These are phyloP conservation scores for Microbotryum silenes-acaulis DNA, from an alignment of 1,284 basidiomycete genomes.

Conservation along the genomic window DNA sequence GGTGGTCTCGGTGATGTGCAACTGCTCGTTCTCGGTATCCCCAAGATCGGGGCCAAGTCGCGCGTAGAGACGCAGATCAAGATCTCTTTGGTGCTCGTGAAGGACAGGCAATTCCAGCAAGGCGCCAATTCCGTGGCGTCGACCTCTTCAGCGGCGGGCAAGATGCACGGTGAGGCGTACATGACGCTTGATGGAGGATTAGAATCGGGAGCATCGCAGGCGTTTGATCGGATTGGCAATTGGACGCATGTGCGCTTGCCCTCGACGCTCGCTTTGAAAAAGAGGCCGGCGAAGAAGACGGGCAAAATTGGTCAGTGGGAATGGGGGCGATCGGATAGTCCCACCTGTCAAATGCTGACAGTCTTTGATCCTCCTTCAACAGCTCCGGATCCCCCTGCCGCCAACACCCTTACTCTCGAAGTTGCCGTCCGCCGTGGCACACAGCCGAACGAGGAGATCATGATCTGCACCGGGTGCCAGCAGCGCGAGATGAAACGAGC, in stretches of 20 bases:
- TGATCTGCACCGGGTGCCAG: constrained; percentile 33
- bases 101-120: not conserved
- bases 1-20: constrained; percentile 25
- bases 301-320: constrained; percentile 31
- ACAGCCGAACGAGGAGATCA: constrained; percentile 21
- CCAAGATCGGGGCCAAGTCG: constrained; percentile 77
- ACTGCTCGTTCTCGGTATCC: constrained; percentile 67
- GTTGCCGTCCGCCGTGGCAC: constrained; percentile 34
- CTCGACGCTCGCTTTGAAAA: constrained; percentile 70
- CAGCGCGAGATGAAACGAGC: constrained; percentile 52
- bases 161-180: not conserved
- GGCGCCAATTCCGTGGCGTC: not conserved
- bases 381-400: constrained; percentile 11
- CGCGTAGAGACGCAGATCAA: constrained; percentile 88
- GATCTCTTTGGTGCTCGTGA: constrained; percentile 63
- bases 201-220: constrained; percentile 10
- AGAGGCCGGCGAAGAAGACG: constrained; percentile 58
- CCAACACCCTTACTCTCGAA: constrained; percentile 26
- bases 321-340: not conserved
- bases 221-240: constrained; percentile 51
- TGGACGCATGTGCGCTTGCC: constrained; percentile 78
- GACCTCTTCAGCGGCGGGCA: not conserved
- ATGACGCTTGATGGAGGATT: constrained; percentile 23
- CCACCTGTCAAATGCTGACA: not conserved
- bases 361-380: constrained; percentile 4